Conservation (phyloP, 2,329 filamentous ascomycete genomes). For the Sclerotinia spermophila region DNA sequence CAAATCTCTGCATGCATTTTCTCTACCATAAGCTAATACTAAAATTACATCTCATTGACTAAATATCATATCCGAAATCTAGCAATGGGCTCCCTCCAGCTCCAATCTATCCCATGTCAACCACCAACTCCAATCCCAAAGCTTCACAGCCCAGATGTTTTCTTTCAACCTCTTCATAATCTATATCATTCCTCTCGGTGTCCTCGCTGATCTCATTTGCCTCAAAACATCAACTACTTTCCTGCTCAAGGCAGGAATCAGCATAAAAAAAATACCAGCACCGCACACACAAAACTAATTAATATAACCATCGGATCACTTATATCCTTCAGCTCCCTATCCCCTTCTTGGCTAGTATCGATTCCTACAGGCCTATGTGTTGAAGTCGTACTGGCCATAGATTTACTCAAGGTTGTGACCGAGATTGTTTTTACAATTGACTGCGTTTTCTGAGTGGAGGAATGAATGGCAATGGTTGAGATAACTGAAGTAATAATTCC, state of each 20-base stretch:
- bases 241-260: slow-evolving; percentile 23
- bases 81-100: not conserved
- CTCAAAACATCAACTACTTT: not conserved
- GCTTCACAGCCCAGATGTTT: not conserved
- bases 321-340: not conserved
- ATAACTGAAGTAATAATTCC: not conserved
- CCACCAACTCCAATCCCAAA: not conserved
- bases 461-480: not conserved
- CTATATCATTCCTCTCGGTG: slow-evolving; percentile 5
- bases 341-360: not conserved
- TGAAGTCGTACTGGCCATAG: not conserved
- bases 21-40: not conserved
- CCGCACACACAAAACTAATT: slow-evolving; percentile 21
- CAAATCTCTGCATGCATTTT: not conserved
- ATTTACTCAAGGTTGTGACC: not conserved
- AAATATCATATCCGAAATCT: not conserved
- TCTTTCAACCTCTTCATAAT: fast-evolving
- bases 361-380: not conserved
- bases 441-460: not conserved
- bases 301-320: slow-evolving; percentile 19
- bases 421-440: not conserved
- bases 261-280: slow-evolving; percentile 26
- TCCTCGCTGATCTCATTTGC: not conserved
- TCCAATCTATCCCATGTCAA: not conserved
- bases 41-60: not conserved